These are phyloP conservation scores for Malassezia yamatoensis DNA, from an alignment of 1,284 basidiomycete species.

Conservation along the genomic window DNA sequence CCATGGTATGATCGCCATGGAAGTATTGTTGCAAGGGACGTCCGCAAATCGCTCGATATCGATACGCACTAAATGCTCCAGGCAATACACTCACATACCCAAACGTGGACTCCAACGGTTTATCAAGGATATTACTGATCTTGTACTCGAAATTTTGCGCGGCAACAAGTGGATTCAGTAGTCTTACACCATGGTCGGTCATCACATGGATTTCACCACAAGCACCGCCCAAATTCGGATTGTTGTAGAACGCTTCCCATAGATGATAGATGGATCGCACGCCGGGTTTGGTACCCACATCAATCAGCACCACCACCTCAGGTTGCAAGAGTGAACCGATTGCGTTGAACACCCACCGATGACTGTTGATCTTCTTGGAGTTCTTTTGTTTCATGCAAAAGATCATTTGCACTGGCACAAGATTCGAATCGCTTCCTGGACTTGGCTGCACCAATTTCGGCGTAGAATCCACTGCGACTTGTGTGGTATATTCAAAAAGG, in stretches of 20 bases:
- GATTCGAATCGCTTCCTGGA: conserved; percentile 65
- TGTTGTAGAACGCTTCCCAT: conserved; percentile 48
- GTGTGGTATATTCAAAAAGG: conserved; percentile 64
- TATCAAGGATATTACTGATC: conserved; percentile 67
- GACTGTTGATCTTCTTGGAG: conserved; percentile 57
- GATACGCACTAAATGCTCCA: conserved; percentile 91
- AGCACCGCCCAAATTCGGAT: conserved; percentile 42
- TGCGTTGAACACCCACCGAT: conserved; percentile 93
- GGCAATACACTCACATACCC: conserved; percentile 84
- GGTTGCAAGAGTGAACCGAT: conserved; percentile 61
- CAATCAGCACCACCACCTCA: conserved; percentile 44
- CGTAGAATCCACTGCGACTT: conserved; percentile 64
- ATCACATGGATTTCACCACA: conserved; percentile 48
- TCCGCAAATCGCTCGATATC: conserved; percentile 80
- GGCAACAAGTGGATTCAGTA: conserved; percentile 52
- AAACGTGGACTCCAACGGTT: conserved; percentile 86
- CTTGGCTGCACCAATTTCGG: conserved; percentile 76
- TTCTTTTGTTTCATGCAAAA: conserved; percentile 92
- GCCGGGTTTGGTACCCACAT: conserved; percentile 47
- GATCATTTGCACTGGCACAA: conserved; percentile 89
- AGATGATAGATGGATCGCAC: conserved; percentile 43
- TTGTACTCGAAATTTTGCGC: conserved; percentile 96
- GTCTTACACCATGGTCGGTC: conserved; percentile 41
- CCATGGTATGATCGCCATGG: conserved; percentile 77
- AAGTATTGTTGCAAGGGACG: conserved; percentile 92